Conservation (phyloP, 495 filamentous ascomycete genomes). For the Entonaema liquescens region DNA sequence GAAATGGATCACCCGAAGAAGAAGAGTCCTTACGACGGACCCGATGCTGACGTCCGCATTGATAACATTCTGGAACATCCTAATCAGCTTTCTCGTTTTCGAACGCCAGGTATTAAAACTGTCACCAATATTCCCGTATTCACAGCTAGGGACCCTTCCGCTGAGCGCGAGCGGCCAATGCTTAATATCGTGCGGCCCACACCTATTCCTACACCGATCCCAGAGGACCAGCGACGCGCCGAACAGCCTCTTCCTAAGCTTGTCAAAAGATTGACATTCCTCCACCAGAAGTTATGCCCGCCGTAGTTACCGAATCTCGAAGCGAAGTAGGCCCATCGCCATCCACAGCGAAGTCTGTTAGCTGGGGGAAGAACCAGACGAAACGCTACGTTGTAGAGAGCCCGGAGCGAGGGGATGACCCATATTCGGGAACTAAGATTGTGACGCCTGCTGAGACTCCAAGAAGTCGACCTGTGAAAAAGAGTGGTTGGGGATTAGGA, state of each 20-base stretch:
- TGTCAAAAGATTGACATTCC: constrained; percentile 19
- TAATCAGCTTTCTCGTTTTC: constrained; percentile 42
- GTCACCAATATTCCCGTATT: constrained; percentile 44
- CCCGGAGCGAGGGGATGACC: constrained; percentile 52
- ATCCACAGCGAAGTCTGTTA: constrained; percentile 57
- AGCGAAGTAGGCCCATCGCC: constrained; percentile 43
- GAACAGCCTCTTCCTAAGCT: constrained; percentile 21
- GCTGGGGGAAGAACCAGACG: constrained; percentile 68
- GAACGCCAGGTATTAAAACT: constrained; percentile 5
- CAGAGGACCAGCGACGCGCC: constrained; percentile 46
- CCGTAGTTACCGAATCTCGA: constrained; percentile 23
- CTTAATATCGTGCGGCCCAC: constrained; percentile 63
- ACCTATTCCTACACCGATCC: constrained; percentile 55
- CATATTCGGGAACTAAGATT: constrained; percentile 39
- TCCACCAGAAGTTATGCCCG: constrained; percentile 4
- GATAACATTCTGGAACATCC: constrained; percentile 57
- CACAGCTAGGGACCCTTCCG: constrained; percentile 56
- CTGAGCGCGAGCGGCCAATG: constrained; percentile 59
- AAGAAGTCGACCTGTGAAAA: constrained; percentile 43
- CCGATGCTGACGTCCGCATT: constrained; percentile 64
- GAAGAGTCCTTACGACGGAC: constrained; percentile 59
- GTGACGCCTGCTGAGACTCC: constrained; percentile 38
- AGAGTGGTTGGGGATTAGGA: constrained; percentile 50
- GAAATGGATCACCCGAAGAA: constrained; percentile 54
- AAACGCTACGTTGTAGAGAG: constrained; percentile 67